These are phyloP conservation scores for Thuidium tamariscinum DNA, from an alignment of 225 moss, liverwort and hornwort genomes.

Conservation along the genomic window DNA sequence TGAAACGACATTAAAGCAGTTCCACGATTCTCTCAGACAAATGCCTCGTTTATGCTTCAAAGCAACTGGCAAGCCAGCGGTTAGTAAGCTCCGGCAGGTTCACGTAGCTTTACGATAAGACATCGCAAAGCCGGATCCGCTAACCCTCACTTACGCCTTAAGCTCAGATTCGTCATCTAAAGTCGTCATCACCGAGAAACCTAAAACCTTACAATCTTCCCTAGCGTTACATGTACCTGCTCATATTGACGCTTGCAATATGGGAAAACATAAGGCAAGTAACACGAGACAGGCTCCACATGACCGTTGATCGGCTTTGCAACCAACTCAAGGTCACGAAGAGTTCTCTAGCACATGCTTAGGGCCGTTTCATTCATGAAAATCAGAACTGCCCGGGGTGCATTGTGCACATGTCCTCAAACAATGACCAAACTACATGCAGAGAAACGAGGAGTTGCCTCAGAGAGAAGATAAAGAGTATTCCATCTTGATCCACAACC, in stretches of 20 bases:
- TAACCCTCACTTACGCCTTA: neutral
- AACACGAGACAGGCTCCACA: constrained; percentile 23
- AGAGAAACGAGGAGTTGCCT: neutral
- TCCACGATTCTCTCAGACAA: constrained; percentile 40
- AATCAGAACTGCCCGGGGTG: constrained; percentile 38
- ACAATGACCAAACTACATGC: neutral
- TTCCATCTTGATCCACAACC: constrained; percentile 19
- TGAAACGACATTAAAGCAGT: no score
- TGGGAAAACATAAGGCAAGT: constrained; percentile 18
- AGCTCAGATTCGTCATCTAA: constrained; percentile 55
- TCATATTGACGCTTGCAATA: constrained; percentile 19
- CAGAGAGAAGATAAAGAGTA: constrained; percentile 27
- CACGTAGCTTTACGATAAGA: neutral
- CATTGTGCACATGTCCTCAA: constrained; percentile 1
- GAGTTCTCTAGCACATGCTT: constrained; percentile 11
- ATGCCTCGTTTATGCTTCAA: constrained; percentile 60
- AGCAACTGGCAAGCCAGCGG: constrained; percentile 49
- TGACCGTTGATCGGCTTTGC: neutral
- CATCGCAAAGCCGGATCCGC: constrained; percentile 6
- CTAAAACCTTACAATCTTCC: neutral
- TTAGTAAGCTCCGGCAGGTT: neutral
- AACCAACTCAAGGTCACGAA: neutral
- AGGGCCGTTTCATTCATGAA: constrained; percentile 7
- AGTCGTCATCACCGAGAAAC: constrained; percentile 5
- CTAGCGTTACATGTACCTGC: neutral